Percentiles rank a stretch among this genome's conserved stretches.
phyloP scores from a whole-genome alignment of 345 rosid genomes.

The Limnanthes douglasii region DNA sequence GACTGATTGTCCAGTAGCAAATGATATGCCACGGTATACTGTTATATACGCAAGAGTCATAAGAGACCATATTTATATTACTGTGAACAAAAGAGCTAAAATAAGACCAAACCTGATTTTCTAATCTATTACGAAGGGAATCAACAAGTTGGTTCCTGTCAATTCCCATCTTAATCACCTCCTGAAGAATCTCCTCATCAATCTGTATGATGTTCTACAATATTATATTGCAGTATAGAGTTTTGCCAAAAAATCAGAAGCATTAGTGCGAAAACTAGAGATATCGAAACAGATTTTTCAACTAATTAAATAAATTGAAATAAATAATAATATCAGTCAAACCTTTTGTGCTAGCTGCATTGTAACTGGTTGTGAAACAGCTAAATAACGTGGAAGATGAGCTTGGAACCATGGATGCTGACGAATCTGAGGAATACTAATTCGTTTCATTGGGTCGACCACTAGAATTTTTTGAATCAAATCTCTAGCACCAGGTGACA shows the following conservation, averaged over 20 bases:
- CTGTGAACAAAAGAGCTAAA: slow-evolving; percentile 2
- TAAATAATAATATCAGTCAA: neutral
- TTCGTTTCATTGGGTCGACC: slow-evolving; percentile 85
- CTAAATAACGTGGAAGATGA: slow-evolving; percentile 76
- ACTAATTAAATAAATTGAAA: too few species aligned
- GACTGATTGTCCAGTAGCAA: slow-evolving; percentile 65
- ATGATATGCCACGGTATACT: slow-evolving; percentile 93
- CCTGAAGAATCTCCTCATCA: slow-evolving; percentile 75
- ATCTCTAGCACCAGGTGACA: slow-evolving; percentile 78
- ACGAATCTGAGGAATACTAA: slow-evolving; percentile 77
- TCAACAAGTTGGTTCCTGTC: slow-evolving; percentile 51
- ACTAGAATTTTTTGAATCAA: slow-evolving; percentile 89
- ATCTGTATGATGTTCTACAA: slow-evolving; percentile 26
- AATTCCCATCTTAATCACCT: slow-evolving; percentile 62
- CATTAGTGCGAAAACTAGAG: too few species aligned
- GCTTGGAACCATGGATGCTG: slow-evolving; percentile 84
- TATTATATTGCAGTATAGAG: neutral
- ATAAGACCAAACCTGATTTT: slow-evolving; percentile 43
- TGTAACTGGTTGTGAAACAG: slow-evolving; percentile 73
- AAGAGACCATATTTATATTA: neutral
- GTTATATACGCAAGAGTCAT: slow-evolving; percentile 15
- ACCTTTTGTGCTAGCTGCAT: slow-evolving; percentile 70
- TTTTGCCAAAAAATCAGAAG: too few species aligned
- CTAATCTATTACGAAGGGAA: slow-evolving; percentile 58
- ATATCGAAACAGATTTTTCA: too few species aligned